Percentiles rank a stretch among this genome's conserved stretches.
phyloP scores from a whole-genome alignment of 129 eudicot genomes.

The Chrysanthemum lavandulifolium region DNA sequence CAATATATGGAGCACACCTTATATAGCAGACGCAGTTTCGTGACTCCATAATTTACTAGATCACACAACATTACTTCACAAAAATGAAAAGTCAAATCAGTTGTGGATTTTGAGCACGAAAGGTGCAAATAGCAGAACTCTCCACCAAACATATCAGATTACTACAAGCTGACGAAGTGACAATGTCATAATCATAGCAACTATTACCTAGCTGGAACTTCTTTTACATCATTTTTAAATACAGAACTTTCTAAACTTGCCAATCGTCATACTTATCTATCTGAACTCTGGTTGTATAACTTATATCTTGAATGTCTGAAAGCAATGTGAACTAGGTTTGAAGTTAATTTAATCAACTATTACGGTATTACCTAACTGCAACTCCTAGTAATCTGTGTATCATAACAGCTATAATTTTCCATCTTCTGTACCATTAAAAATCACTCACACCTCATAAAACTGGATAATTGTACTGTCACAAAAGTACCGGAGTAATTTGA shows the following conservation, averaged over 20 bases:
- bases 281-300: neutral
- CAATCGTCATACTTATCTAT: neutral
- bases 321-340: slow-evolving; percentile 2
- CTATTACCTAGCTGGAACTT: no score
- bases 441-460: neutral
- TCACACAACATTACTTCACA: slow-evolving; percentile 10
- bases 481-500: no score
- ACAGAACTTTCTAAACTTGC: slow-evolving; percentile 1
- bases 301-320: neutral
- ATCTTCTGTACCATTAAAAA: no score
- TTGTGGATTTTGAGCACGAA: slow-evolving; percentile 4
- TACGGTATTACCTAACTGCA: neutral
- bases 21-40: neutral
- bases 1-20: slow-evolving; percentile 1
- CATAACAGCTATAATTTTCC: no score
- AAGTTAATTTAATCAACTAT: slow-evolving; percentile 10
- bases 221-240: no score
- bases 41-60: neutral
- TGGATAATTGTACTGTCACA: neutral
- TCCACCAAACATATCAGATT: slow-evolving; percentile 2
- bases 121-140: neutral
- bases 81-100: no score
- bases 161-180: no score
- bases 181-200: no score
- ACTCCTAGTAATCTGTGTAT: no score